Evolutionary conservation across 2,329 filamentous ascomycete genomes (phyloP).

Genomic region (Fusarium liriodendri): DNA sequence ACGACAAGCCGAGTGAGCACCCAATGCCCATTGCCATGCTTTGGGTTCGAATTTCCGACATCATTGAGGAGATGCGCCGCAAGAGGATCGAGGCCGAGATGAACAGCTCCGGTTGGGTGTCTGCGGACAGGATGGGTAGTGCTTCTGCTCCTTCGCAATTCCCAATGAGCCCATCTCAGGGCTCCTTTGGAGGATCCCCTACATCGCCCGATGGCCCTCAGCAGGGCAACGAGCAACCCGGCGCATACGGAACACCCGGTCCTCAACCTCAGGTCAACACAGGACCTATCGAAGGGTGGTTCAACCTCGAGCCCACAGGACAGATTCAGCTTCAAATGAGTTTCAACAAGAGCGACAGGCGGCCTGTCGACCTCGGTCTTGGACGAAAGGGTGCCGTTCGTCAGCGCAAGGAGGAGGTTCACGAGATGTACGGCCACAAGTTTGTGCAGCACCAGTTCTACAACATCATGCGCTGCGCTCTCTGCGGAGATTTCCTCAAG

Average conservation of each 20-base stretch:
- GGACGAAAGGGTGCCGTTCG: constrained; percentile 96
- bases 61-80: constrained; percentile 95
- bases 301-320: constrained; percentile 93
- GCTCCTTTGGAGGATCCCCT: constrained; percentile 57
- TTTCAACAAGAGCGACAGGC: constrained; percentile 90
- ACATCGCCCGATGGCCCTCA: constrained; percentile 53
- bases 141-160: constrained; percentile 61
- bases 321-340: constrained; percentile 91
- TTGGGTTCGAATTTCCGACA: constrained; percentile 97
- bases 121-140: constrained; percentile 91
- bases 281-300: constrained; percentile 90
- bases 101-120: constrained; percentile 95
- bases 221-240: constrained; percentile 44
- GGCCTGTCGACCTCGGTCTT: constrained; percentile 87
- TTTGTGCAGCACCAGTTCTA: constrained; percentile 99
- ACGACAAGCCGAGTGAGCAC: constrained; percentile 93
- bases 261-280: constrained; percentile 64
- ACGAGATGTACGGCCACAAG: constrained; percentile 99
- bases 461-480: constrained; percentile 99
- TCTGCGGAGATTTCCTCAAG: constrained; percentile 98
- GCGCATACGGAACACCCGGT: constrained; percentile 50
- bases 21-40: constrained; percentile 93
- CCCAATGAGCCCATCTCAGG: constrained; percentile 63
- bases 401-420: constrained; percentile 96
- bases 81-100: constrained; percentile 98